Evolutionary conservation across 2,329 filamentous ascomycete species (phyloP).

Genomic region (Myriosclerotinia scirpicola): DNA sequence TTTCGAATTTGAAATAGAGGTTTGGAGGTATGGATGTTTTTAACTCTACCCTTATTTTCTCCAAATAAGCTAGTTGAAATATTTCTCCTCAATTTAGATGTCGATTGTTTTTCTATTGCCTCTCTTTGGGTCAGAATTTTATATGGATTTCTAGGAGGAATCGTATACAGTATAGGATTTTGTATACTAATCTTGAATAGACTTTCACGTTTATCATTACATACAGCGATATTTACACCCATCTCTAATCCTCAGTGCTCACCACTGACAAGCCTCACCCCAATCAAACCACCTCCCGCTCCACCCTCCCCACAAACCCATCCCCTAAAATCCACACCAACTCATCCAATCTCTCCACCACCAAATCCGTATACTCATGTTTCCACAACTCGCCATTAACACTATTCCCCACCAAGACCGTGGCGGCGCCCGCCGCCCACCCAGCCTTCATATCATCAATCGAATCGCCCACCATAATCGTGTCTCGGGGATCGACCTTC

Average conservation of each 20-base stretch:
- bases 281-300: slow-evolving; percentile 31
- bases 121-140: no score
- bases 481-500: slow-evolving; percentile 47
- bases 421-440: slow-evolving; percentile 77
- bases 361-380: slow-evolving; percentile 76
- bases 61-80: no score
- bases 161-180: no score
- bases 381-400: slow-evolving; percentile 68
- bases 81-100: no score
- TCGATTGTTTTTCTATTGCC: no score
- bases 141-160: no score
- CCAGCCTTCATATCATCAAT: slow-evolving; percentile 94
- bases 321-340: slow-evolving; percentile 71
- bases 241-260: background rate
- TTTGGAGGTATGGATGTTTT: no score
- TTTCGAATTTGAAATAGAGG: no score
- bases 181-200: no score
- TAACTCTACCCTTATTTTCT: no score
- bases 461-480: slow-evolving; percentile 61
- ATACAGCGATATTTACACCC: background rate
- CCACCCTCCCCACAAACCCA: slow-evolving; percentile 61
- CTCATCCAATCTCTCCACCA: slow-evolving; percentile 71
- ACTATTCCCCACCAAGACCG: slow-evolving; percentile 84
- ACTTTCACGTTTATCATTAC: no score
- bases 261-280: background rate